Percentiles rank a stretch among this genome's conserved stretches.
Conservation (phyloP, 805 yeast genomes). For the Jamesozyma gamospora region DNA sequence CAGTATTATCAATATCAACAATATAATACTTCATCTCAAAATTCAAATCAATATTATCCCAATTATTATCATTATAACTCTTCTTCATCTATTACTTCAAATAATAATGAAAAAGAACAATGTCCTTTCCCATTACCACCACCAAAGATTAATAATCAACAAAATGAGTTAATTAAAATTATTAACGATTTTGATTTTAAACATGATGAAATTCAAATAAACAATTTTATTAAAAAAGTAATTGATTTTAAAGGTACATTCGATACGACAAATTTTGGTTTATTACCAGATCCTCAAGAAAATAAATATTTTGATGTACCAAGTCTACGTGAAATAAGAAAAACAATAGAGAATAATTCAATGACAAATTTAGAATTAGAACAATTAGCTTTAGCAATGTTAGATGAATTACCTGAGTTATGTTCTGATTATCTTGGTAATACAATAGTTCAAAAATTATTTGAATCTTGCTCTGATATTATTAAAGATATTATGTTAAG, state of each 20-base stretch:
- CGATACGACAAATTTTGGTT: conserved; percentile 46
- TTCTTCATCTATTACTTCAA: conserved; percentile 6
- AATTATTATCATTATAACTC: neutral
- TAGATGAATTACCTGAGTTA: conserved; percentile 80
- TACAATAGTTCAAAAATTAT: conserved; percentile 87
- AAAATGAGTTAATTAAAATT: conserved; percentile 11
- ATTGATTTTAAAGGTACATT: conserved; percentile 38
- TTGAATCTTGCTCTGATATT: conserved; percentile 57
- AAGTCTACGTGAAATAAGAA: conserved; percentile 75
- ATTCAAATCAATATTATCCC: neutral
- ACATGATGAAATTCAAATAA: conserved; percentile 25
- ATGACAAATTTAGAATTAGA: conserved; percentile 59
- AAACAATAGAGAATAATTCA: conserved; percentile 48
- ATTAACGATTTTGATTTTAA: conserved; percentile 18
- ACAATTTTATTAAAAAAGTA: conserved; percentile 38
- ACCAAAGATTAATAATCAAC: conserved; percentile 15
- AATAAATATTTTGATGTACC: conserved; percentile 78
- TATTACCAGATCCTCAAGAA: conserved; percentile 63
- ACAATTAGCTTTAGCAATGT: conserved; percentile 71
- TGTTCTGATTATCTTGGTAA: conserved; percentile 91
- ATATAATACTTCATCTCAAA: neutral
- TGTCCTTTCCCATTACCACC: conserved; percentile 31
- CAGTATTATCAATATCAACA: conserved; percentile 16
- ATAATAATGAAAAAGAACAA: conserved; percentile 24
- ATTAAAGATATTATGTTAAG: conserved; percentile 75